Percentiles rank a stretch among this genome's conserved stretches.
Conservation (phyloP, 1,139 yeast species). For the Hanseniaspora gamundiae region DNA sequence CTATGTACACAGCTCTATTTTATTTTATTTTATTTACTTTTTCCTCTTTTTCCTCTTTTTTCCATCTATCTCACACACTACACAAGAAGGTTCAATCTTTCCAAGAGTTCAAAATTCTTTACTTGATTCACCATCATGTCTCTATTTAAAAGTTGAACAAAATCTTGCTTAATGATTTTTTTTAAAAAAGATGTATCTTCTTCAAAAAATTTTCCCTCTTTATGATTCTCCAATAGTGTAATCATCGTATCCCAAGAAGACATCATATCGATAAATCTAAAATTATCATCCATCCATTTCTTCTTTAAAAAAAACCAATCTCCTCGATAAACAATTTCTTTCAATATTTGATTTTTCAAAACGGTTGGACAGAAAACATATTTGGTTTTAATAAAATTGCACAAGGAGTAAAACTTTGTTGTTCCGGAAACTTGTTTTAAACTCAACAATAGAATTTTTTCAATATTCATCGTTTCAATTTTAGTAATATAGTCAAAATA, state of each 20-base stretch:
- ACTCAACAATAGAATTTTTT: neutral
- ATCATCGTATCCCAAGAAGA: neutral
- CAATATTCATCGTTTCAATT: neutral
- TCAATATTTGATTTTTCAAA: neutral
- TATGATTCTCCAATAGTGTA: too few species aligned
- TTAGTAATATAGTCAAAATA: neutral
- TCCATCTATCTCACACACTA: too few species aligned
- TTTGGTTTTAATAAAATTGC: neutral
- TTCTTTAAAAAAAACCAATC: neutral
- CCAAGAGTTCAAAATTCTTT: neutral
- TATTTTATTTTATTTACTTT: neutral
- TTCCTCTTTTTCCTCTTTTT: too few species aligned
- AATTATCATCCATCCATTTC: neutral
- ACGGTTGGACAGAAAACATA: neutral
- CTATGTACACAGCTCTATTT: neutral
- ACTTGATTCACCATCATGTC: neutral
- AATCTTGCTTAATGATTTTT: neutral
- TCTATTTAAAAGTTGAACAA: neutral
- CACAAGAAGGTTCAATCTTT: neutral
- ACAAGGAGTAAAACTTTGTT: neutral
- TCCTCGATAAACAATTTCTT: neutral
- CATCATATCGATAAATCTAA: neutral
- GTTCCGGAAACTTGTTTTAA: conserved; percentile 1
- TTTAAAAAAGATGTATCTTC: neutral
- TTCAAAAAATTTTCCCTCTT: too few species aligned